These are phyloP conservation scores for Casuarina equisetifolia DNA, from an alignment of 306 rosid genomes.

Conservation along the genomic window DNA sequence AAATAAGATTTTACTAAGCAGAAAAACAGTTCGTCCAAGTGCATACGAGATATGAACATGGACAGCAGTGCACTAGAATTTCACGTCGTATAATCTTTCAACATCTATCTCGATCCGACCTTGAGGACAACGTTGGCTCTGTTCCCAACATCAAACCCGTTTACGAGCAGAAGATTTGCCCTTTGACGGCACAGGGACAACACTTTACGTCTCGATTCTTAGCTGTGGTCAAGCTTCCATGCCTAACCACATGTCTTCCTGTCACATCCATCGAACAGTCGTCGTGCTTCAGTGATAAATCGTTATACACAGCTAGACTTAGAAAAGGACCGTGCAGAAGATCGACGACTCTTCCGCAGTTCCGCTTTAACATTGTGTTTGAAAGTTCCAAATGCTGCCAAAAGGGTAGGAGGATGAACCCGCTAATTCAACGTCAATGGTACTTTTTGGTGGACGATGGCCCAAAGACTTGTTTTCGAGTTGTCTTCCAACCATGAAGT, in stretches of 20 bases:
- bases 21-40: no score
- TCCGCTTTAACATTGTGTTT: conserved; percentile 7
- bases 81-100: not conserved
- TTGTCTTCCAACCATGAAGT: not conserved
- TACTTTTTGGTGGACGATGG: not conserved
- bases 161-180: no score
- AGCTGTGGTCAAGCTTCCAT: not conserved
- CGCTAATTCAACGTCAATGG: not conserved
- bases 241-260: conserved; percentile 5
- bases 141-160: not conserved
- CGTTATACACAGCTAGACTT: conserved; percentile 2
- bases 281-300: not conserved
- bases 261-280: conserved; percentile 12
- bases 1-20: no score
- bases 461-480: not conserved
- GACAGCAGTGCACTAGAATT: no score
- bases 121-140: not conserved
- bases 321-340: conserved; percentile 39
- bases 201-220: no score
- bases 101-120: not conserved
- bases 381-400: conserved; percentile 33
- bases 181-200: not conserved
- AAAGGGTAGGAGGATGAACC: conserved; percentile 5
- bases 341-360: conserved; percentile 13
- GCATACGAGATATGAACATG: no score